Evolutionary conservation across 2,329 filamentous ascomycete genomes (phyloP), one percentile per base, ranked within the genome.

Genomic region (Blumeria hordei): DNA sequence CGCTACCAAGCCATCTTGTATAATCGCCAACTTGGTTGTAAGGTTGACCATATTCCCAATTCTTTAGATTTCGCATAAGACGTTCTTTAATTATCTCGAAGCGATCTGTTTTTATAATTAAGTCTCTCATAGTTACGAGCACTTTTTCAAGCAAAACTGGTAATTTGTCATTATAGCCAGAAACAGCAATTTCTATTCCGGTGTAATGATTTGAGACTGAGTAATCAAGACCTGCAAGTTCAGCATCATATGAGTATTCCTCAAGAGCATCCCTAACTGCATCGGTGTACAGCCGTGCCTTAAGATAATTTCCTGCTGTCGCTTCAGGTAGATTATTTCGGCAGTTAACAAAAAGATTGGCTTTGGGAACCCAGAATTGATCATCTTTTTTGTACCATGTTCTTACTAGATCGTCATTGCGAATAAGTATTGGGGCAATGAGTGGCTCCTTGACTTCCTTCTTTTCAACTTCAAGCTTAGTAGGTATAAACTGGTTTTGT

Each of bases 301-400:
- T 87, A 57, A 93, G 80, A 35, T 78, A 74, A 58, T 84, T 88
- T 56, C 83, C 80, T 1, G 88, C 84, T 4, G 85, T 88, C 1
- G 85, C 76, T 65, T 80, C 81, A n/a, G 85, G 80, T 49, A 94
- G 69, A 0, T 88, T 84, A 57, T 82, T 94, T 62, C 81, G 78
- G 60, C 93, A 74, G 61, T 81, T 86, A 59, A 94, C 78, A 60
- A 88, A 77, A 16, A 96, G 72, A 57, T 88, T 92, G 3, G 86
- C 92, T 67, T 94, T 94, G 8, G 92, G 92, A 9, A 96, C 92
- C 88, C 90, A 96, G 68, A 96, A 98, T 0, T 82, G 88, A 62
- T 98, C 92, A 63, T 98, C 92, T 69, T 96, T 96, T 72, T 98
- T 98, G 73, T 81, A 95, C 92, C 92, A 98, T 2, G 86, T 83